Evolutionary conservation across 352 stramenopile species (phyloP), one percentile per base, ranked within the genome.

Genomic region (Pythium brachiatum): DNA sequence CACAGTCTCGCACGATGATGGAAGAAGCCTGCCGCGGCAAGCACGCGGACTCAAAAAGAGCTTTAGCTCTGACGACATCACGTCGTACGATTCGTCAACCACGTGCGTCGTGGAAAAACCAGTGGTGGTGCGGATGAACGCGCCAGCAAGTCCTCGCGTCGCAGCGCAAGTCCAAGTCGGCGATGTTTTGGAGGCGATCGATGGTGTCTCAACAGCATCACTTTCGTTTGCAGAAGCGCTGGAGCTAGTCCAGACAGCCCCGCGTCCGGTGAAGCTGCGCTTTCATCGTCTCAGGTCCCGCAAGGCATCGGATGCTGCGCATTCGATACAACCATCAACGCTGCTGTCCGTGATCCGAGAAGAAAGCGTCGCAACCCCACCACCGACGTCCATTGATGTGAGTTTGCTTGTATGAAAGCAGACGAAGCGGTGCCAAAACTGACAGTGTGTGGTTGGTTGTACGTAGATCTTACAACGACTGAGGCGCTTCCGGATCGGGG

Each of bases 201-300:
- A 92, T 44, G 85, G 83, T 44, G 83, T 93, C 18, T 73, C 82
- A 11, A 90, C 67, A 81, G 81, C 75, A 1, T 89, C 83, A 6
- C 78, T 94, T 50, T 74, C 60, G 15, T 90, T 88, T 39, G 66
- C 76, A 16, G 68, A 88, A 59, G 67, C 82, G 8, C 53, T 91
- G 29, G 63, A 75, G 23, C 62, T 92, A 8, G 46, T 92, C 11
- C 70, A 85, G 23, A 77, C 69, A 34, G 70, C 79, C 11, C 81
- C 86, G 26, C 69, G 77, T 12, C 83, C 83, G 8, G 75, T 92
- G 57, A 81, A 77, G 12, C 63, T 94, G n/a, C 76, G 82, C 7
- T 92, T 94, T 36, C 65, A 74, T 11, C 73, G 80, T 20, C 25
- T 72, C 51, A 54, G 57, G 15, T 60, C 34, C 23, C 41, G 65